phyloP scores from a whole-genome alignment of 495 filamentous ascomycete genomes.

The Xylaria bambusicola region DNA sequence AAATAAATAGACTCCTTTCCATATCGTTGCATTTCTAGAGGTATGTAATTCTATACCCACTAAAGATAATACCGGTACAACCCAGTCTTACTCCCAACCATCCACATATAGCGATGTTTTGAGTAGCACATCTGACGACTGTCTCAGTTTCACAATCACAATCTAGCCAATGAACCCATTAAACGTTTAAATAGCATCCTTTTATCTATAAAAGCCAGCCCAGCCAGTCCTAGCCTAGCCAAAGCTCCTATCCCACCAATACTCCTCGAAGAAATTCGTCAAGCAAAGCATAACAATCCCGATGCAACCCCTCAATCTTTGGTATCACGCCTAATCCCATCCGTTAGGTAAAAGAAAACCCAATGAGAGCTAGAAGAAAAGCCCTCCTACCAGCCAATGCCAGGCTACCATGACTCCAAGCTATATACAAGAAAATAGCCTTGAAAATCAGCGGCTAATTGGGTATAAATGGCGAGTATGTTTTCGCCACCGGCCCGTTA shows the following conservation, averaged over 20 bases:
- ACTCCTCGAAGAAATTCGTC: not conserved
- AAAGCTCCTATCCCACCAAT: not conserved
- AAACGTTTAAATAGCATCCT: not conserved
- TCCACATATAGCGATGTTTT: too few relatives aligned
- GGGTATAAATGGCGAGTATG: not conserved
- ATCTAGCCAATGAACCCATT: too few relatives aligned
- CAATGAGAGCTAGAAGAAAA: not conserved
- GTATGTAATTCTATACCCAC: too few relatives aligned
- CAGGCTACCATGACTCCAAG: not conserved
- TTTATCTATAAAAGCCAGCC: constrained; percentile 1
- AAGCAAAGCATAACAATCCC: not conserved
- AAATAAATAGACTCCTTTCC: too few relatives aligned
- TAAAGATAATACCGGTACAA: too few relatives aligned
- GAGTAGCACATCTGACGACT: too few relatives aligned
- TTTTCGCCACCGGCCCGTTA: not conserved
- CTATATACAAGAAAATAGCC: not conserved
- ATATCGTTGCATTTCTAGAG: too few relatives aligned
- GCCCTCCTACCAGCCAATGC: constrained; percentile 4
- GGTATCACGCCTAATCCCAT: constrained; percentile 13
- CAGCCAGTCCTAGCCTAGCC: not conserved
- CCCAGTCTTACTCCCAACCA: too few relatives aligned
- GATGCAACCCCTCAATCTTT: not conserved
- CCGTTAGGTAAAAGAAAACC: constrained; percentile 5
- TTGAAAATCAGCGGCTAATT: not conserved
- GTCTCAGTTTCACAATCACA: too few relatives aligned